A percentile compares a stretch with the other conserved stretches of the same genome.
These are phyloP conservation scores for Trichoderma simmonsii DNA, from an alignment of 2,329 filamentous ascomycete species.

Conservation along the genomic window DNA sequence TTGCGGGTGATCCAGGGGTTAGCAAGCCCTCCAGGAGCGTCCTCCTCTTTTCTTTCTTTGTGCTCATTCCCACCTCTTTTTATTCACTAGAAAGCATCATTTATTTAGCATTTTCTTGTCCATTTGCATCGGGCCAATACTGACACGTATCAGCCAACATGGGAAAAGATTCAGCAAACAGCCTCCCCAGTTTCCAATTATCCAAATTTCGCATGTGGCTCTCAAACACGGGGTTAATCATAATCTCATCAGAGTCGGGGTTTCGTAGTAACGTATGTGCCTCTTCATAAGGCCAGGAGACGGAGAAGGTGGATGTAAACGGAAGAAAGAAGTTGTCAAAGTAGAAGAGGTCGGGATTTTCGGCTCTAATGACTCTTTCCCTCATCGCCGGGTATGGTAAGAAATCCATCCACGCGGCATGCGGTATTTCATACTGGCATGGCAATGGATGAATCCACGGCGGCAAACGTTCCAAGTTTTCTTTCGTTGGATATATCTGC, in stretches of 20 bases:
- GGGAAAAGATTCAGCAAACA: conserved; percentile 66
- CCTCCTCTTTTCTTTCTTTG: neutral
- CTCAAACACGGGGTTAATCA: conserved; percentile 86
- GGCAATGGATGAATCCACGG: conserved; percentile 66
- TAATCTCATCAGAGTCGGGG: conserved; percentile 59
- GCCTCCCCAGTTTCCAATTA: conserved; percentile 77
- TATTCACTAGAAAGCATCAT: neutral
- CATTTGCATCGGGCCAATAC: neutral
- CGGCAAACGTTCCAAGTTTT: conserved; percentile 76
- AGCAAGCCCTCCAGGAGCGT: neutral
- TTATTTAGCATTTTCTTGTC: neutral
- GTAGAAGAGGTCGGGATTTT: conserved; percentile 49
- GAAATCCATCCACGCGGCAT: conserved; percentile 81
- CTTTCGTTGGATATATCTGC: conserved; percentile 74
- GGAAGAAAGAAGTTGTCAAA: conserved; percentile 84
- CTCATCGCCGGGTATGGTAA: conserved; percentile 77
- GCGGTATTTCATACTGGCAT: conserved; percentile 62
- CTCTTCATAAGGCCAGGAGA: conserved; percentile 83
- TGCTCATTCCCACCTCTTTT: neutral
- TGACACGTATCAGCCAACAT: conserved; percentile 24
- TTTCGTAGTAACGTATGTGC: conserved; percentile 64
- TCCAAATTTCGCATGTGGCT: conserved; percentile 68
- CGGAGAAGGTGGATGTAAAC: conserved; percentile 68
- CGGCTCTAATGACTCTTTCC: conserved; percentile 56
- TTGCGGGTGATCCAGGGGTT: neutral